phyloP scores from a whole-genome alignment of 352 stramenopile genomes.

The Globisporangium perplexum region DNA sequence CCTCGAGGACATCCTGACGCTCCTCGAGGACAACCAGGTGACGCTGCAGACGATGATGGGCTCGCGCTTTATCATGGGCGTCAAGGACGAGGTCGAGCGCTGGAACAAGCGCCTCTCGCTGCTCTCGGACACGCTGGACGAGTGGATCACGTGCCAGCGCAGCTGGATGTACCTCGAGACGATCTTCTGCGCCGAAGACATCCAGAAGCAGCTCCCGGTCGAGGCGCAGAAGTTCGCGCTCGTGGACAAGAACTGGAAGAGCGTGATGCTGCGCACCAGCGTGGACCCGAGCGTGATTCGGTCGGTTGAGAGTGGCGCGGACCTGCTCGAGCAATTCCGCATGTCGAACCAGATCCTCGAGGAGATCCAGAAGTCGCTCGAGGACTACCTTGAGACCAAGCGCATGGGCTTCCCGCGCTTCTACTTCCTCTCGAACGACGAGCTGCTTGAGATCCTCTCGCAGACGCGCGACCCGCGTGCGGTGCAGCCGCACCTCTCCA shows the following conservation, averaged over 20 bases:
- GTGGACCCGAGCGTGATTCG: conserved; percentile 70
- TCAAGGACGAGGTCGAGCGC: conserved; percentile 88
- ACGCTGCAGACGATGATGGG: conserved; percentile 92
- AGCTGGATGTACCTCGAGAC: conserved; percentile 90
- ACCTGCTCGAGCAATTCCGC: conserved; percentile 80
- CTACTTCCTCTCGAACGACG: conserved; percentile 92
- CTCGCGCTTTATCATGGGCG: conserved; percentile 87
- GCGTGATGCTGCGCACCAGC: conserved; percentile 75
- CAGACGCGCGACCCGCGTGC: conserved; percentile 87
- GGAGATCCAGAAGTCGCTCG: conserved; percentile 89
- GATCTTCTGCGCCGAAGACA: conserved; percentile 86
- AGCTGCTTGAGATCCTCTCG: conserved; percentile 88
- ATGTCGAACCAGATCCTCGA: conserved; percentile 84
- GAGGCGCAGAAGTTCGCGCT: conserved; percentile 83
- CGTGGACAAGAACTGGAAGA: conserved; percentile 85
- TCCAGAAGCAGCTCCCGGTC: conserved; percentile 83
- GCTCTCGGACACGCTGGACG: conserved; percentile 77
- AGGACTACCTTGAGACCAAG: conserved; percentile 92
- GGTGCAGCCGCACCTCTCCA: conserved; percentile 87
- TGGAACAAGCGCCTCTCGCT: conserved; percentile 88
- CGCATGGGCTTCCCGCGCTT: conserved; percentile 90
- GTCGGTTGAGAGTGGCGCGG: conserved; percentile 62
- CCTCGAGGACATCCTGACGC: conserved; percentile 86
- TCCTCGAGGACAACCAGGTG: conserved; percentile 91
- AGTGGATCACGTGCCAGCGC: conserved; percentile 81